Evolutionary conservation across 2,329 filamentous ascomycete genomes (phyloP).

Genomic region (Neopestalotiopsis clavispora): DNA sequence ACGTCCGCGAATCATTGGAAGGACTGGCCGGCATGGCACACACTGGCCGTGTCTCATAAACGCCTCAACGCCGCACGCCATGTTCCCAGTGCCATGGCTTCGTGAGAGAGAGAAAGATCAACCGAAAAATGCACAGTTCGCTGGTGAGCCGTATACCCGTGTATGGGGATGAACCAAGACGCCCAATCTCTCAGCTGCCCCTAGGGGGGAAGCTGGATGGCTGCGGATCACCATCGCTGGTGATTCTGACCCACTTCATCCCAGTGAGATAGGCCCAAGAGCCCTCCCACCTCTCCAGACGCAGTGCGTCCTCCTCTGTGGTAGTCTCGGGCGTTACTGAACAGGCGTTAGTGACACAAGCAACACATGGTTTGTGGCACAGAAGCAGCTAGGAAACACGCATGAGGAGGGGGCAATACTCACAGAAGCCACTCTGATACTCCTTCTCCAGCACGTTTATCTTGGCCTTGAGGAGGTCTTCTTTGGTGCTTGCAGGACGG

Average conservation of each 20-base stretch:
- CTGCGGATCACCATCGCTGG: constrained; percentile 65
- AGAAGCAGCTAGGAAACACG: neutral
- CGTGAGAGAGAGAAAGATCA: constrained; percentile 34
- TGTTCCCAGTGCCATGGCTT: constrained; percentile 26
- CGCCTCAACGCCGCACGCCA: constrained; percentile 29
- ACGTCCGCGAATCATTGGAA: constrained; percentile 27
- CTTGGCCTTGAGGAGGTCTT: constrained; percentile 77
- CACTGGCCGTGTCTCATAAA: constrained; percentile 28
- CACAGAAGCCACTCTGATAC: constrained; percentile 82
- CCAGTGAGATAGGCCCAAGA: constrained; percentile 81
- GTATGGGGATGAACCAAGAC: neutral
- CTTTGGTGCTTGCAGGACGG: constrained; percentile 75
- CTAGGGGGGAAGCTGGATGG: constrained; percentile 82
- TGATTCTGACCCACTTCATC: constrained; percentile 78
- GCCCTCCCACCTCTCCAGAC: constrained; percentile 78
- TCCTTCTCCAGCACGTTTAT: constrained; percentile 77
- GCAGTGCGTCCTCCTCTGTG: constrained; percentile 65
- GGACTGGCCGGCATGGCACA: constrained; percentile 18
- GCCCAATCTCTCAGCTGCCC: constrained; percentile 38
- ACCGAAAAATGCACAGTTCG: constrained; percentile 24
- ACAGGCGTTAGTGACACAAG: constrained; percentile 28
- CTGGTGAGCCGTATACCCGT: neutral
- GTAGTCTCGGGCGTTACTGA: constrained; percentile 77
- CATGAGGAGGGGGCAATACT: constrained; percentile 33
- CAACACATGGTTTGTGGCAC: constrained; percentile 6